phyloP scores from a whole-genome alignment of 75 land plant species.

The Isoetes taiwanensis region DNA sequence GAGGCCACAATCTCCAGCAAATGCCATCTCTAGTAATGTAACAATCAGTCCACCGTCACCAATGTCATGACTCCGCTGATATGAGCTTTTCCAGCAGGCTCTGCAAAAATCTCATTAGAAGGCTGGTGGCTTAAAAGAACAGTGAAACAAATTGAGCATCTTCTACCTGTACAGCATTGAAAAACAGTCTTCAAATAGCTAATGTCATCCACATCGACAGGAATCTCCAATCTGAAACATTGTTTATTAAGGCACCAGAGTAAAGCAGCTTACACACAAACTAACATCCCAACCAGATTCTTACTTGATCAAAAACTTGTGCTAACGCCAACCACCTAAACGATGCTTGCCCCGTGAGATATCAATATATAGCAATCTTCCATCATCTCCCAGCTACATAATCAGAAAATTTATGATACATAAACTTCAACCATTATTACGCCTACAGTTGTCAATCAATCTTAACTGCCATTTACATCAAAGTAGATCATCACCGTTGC shows the following conservation, averaged over 20 bases:
- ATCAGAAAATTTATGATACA: too few species aligned
- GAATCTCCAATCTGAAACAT: slow-evolving; percentile 59
- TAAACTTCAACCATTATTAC: too few species aligned
- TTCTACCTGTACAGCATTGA: slow-evolving; percentile 52
- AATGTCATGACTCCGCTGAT: slow-evolving; percentile 92
- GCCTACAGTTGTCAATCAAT: too few species aligned
- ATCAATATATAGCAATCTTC: slow-evolving; percentile 77
- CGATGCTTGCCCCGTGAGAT: slow-evolving; percentile 65
- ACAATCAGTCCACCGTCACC: slow-evolving; percentile 89
- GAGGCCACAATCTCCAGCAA: slow-evolving; percentile 89
- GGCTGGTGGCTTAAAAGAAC: not conserved
- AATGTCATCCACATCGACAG: slow-evolving; percentile 81
- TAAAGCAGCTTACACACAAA: too few species aligned
- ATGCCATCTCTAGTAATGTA: slow-evolving; percentile 79
- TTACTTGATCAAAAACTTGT: slow-evolving; percentile 66
- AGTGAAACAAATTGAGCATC: not conserved
- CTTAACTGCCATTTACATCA: too few species aligned
- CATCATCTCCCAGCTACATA: slow-evolving; percentile 58
- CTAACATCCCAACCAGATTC: too few species aligned
- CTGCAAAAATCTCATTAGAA: slow-evolving; percentile 8
- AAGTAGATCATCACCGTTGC: too few species aligned
- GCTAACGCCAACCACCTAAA: slow-evolving; percentile 84
- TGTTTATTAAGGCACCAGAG: too few species aligned
- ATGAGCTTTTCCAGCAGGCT: slow-evolving; percentile 45
- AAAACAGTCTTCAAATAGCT: slow-evolving; percentile 56